Evolutionary conservation across 306 rosid genomes (phyloP), one percentile per base, ranked within the genome.

Genomic region (Ziziphus jujuba): DNA sequence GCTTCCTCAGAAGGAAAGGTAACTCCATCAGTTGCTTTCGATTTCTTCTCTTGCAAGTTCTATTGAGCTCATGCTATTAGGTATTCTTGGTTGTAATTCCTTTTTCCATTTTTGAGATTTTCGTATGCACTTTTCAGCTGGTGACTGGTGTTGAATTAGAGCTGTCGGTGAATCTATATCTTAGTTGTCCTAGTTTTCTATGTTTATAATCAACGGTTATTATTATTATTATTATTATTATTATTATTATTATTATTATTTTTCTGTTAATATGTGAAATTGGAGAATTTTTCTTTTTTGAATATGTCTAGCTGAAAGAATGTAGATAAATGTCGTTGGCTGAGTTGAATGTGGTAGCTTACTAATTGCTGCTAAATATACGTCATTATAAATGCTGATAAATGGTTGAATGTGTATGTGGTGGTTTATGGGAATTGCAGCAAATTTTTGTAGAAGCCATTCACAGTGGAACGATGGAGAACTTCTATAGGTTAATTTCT

Each of bases 1-100:
- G 90, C 91, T 75, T 89, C 98, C 9, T 65, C 84, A 12, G 79
- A 84, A 47, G 98, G 98, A 69, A 92, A 87, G 95, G 98, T 89
- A 25, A 63, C 9, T 5, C 25, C 66, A 15, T 12, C 22, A 44
- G 17, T 25, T 71, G 19, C 40, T 14, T 50, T 22, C 52, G 22
- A 56, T 21, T 43, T 4, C 24, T 11, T 45, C 58, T 13, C 43
- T 11, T 44, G 7, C n/a, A n/a, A n/a, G 11, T 21, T 36, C 10
- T 5, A 28, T 3, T 50, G 2, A 1, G 12, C 45, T 33, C 75
- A n/a, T n/a, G 7, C 7, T 62, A 4, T 43, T 19, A 19, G 9
- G 11, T 20, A 22, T n/a, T 17, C 4, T 17, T n/a, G 1, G 31
- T 14, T 12, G 12, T 28, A 7, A 43, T 19, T 21, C 2, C 33